Percentiles rank a stretch among this genome's conserved stretches.
Evolutionary conservation across 129 eudicot genomes (phyloP).

Genomic region (Flaveria trinervia): DNA sequence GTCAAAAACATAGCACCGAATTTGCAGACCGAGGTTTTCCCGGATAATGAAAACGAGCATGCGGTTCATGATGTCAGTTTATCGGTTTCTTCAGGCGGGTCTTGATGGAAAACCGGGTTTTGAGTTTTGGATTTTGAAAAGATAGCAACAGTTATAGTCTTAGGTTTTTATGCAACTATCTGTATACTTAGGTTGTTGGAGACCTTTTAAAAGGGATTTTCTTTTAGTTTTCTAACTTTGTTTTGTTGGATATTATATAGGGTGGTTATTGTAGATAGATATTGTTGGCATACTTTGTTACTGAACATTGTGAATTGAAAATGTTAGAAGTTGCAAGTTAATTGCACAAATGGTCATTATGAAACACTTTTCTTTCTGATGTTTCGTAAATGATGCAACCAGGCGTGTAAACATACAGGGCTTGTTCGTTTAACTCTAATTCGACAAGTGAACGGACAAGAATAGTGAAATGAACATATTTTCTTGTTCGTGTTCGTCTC

Average conservation of each 20-base stretch:
- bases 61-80: constrained; percentile 11
- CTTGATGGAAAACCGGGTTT: constrained; percentile 2
- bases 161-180: constrained; percentile 23
- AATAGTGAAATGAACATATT: no score
- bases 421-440: no score
- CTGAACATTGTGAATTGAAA: neutral
- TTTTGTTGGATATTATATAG: neutral
- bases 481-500: no score
- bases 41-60: constrained; percentile 42
- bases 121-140: neutral
- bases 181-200: constrained; percentile 27
- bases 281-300: constrained; percentile 3
- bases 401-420: no score
- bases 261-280: constrained; percentile 3
- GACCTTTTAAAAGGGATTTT: neutral
- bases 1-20: constrained; percentile 62
- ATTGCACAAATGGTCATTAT: constrained; percentile 15
- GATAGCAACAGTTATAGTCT: constrained; percentile 13
- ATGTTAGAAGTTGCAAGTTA: neutral
- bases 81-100: constrained; percentile 14
- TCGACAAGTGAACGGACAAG: no score
- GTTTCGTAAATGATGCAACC: no score
- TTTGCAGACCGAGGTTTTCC: constrained; percentile 55
- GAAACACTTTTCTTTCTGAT: neutral
- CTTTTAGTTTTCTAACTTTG: neutral